Evolutionary conservation across 2,329 filamentous ascomycete genomes (phyloP).

Genomic region (Trichoderma simmonsii): DNA sequence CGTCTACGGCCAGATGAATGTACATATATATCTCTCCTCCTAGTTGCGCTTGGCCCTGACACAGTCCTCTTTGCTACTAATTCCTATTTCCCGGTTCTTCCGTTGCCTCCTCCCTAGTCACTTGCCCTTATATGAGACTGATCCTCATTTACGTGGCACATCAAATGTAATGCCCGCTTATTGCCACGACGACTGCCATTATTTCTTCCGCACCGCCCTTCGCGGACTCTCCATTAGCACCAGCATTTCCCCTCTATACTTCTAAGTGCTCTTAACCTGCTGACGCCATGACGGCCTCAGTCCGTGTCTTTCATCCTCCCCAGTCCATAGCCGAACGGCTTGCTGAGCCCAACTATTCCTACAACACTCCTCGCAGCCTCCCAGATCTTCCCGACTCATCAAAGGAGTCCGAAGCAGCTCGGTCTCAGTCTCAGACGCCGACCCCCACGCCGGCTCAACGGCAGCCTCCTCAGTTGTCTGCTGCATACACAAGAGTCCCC

Average conservation of each 20-base stretch:
- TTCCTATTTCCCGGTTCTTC: background rate
- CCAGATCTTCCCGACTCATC: slow-evolving; percentile 25
- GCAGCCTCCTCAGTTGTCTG: slow-evolving; percentile 25
- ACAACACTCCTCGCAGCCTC: slow-evolving; percentile 40
- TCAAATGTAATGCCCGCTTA: slow-evolving; percentile 71
- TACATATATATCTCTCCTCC: background rate
- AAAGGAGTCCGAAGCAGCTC: slow-evolving; percentile 7
- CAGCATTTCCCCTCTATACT: slow-evolving; percentile 71
- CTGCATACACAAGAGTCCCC: slow-evolving; percentile 43
- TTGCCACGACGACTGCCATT: slow-evolving; percentile 83
- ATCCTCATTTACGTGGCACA: background rate
- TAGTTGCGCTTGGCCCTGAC: background rate
- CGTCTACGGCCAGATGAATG: background rate
- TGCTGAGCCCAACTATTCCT: slow-evolving; percentile 39
- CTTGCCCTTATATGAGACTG: slow-evolving; percentile 12
- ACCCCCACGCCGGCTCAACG: background rate
- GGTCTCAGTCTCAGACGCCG: background rate
- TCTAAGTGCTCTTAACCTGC: slow-evolving; percentile 43
- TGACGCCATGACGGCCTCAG: slow-evolving; percentile 39
- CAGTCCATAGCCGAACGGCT: slow-evolving; percentile 71
- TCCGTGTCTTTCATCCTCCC: slow-evolving; percentile 53
- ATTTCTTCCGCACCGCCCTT: slow-evolving; percentile 87
- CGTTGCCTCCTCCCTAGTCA: background rate
- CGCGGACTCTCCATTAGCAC: slow-evolving; percentile 82
- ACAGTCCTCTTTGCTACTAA: background rate